Evolutionary conservation across 305 asterid species (phyloP).

Genomic region (Solanum hybrid): DNA sequence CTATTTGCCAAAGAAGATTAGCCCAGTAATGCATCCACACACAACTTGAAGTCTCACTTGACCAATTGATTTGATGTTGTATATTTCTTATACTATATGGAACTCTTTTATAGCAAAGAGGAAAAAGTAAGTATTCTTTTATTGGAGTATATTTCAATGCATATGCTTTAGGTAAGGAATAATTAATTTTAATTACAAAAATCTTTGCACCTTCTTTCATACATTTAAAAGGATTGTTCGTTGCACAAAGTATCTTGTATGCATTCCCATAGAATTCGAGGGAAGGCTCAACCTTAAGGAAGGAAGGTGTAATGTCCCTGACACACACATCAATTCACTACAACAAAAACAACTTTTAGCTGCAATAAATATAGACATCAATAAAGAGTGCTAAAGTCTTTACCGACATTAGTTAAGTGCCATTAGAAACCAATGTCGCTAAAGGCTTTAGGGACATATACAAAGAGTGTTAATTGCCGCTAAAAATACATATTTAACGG

Average conservation of each 20-base stretch:
- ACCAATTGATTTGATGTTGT: not conserved
- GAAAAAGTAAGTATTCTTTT: not conserved
- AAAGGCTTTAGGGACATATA: too few species aligned
- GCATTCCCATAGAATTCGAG: not conserved
- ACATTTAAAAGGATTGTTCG: too few species aligned
- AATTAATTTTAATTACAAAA: not conserved
- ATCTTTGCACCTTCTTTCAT: not conserved
- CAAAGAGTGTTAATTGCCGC: too few species aligned
- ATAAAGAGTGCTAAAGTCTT: too few species aligned
- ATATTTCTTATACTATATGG: not conserved
- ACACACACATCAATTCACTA: not conserved
- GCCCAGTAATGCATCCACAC: conserved; percentile 5
- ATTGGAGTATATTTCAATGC: not conserved
- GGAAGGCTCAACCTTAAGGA: not conserved
- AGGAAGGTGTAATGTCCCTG: not conserved
- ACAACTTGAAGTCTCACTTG: not conserved
- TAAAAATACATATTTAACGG: too few species aligned
- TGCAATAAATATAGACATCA: too few species aligned
- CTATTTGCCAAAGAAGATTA: conserved; percentile 1
- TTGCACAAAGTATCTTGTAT: not conserved
- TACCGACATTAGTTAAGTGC: too few species aligned
- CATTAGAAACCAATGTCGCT: too few species aligned
- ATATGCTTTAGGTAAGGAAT: not conserved
- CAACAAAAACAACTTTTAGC: too few species aligned
- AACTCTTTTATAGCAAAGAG: not conserved